phyloP scores from a whole-genome alignment of 352 stramenopile species.

The Pythium rishiriense region DNA sequence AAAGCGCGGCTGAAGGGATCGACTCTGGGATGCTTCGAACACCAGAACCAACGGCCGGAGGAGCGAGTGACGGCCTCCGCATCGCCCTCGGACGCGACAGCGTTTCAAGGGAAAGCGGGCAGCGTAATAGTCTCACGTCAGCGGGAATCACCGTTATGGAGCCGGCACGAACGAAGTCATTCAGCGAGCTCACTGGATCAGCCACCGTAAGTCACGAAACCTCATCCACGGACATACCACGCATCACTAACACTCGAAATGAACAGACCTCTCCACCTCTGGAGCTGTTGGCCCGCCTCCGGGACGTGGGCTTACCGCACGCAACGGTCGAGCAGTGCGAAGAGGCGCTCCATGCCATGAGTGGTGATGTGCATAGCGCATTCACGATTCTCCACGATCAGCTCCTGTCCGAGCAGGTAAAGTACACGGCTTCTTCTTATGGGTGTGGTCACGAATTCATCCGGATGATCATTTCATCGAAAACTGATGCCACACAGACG shows the following conservation, averaged over 20 bases:
- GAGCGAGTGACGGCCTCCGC: slow-evolving; percentile 56
- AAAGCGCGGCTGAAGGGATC: slow-evolving; percentile 40
- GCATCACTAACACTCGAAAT: slow-evolving; percentile 3
- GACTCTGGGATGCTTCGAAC: slow-evolving; percentile 27
- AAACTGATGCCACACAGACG: background rate
- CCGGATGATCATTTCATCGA: background rate
- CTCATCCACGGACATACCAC: no score
- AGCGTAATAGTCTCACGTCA: slow-evolving; percentile 26
- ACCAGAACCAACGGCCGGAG: slow-evolving; percentile 35
- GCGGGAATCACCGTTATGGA: slow-evolving; percentile 8
- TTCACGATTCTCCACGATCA: slow-evolving; percentile 29
- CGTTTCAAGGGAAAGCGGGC: slow-evolving; percentile 51
- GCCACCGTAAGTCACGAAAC: background rate
- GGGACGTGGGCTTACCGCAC: slow-evolving; percentile 2
- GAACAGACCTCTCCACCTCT: slow-evolving; percentile 14
- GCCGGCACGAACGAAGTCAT: slow-evolving; percentile 21
- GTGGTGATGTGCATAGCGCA: slow-evolving; percentile 22
- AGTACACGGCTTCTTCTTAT: background rate
- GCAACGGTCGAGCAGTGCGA: slow-evolving; percentile 26
- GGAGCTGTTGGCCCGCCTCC: slow-evolving; percentile 17
- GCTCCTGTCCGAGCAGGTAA: slow-evolving; percentile 16
- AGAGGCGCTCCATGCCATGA: slow-evolving; percentile 24
- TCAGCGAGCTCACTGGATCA: slow-evolving; percentile 14
- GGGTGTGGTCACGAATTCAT: background rate
- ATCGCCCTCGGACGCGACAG: slow-evolving; percentile 78